Base-by-base conservation (phyloP, 371 early-diverging fungal species). In the Rhizopus sp. region DNA sequence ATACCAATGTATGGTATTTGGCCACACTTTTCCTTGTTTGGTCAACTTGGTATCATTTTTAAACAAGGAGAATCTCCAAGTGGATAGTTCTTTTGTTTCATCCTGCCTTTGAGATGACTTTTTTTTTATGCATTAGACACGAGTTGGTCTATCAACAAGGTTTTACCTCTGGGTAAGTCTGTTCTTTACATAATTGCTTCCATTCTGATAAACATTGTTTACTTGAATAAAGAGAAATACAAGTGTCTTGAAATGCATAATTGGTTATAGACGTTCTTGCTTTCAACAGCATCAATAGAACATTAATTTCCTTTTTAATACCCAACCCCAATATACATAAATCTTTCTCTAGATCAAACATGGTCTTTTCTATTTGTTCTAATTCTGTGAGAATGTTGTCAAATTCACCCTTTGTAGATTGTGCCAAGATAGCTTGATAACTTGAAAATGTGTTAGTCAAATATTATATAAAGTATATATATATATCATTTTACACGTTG, bases 1-100 rank as follows among this genome's bases (percentile, higher is more conserved):
- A 49, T 79, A 70, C 88, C 88, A 88, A 32, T 75, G 73, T 30
- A 82, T 63, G 10, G 74, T 78, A 53, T 84, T 83, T 7, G 86
- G 85, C 72, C 71, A 71, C 13, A 41, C 32, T 44, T 78, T 73
- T 9, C 70, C 66, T 45, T 63, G 67, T 56, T 65, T 38, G 16
- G 50, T 17, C 45, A n/a, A 30, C 33, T 33, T 53, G 54, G 62
- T 57, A 42, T 71, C 72, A 39, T 63, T 53, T n/a, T 63, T 64
- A 58, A 73, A 73, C 17, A 73, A 46, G 4, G 62, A 45, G 33
- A 68, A 63, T 38, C 63, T 55, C 66, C 79, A 70, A 55, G 7
- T 46, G 23, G 46, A 46, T 0, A 69, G 57, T 35, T 77, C 72
- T 63, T 72, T 58, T 50, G 63, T 62, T 58, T 65, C 62, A 17